Conservation (phyloP, 2,329 filamentous ascomycete genomes). For the Cladosporium velox region DNA sequence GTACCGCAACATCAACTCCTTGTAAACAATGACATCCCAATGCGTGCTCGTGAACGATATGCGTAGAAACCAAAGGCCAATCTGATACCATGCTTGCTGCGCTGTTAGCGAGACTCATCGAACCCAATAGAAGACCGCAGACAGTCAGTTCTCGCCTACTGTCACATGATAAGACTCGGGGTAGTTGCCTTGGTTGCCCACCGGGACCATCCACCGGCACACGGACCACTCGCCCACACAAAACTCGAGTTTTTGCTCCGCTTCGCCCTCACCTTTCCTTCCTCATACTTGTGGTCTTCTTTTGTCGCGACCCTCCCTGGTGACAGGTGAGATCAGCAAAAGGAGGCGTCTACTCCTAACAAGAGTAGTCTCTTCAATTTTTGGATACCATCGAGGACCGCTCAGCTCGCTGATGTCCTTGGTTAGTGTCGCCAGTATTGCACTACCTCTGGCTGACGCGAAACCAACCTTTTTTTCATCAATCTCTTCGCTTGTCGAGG, state of each 20-base stretch:
- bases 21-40: not conserved
- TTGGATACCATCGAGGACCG: conserved; percentile 6
- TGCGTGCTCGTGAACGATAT: not conserved
- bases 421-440: conserved; percentile 20
- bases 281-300: not conserved
- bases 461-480: conserved; percentile 17
- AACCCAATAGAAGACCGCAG: not conserved
- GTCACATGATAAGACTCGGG: not conserved
- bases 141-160: not conserved
- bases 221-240: not conserved
- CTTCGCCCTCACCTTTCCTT: not conserved
- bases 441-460: conserved; percentile 19
- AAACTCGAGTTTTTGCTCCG: not conserved
- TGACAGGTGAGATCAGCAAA: too few relatives aligned
- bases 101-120: not conserved
- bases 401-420: conserved; percentile 18
- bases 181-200: not conserved
- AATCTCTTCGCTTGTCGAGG: conserved; percentile 14
- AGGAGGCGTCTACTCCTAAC: not conserved
- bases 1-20: not conserved
- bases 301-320: too few relatives aligned
- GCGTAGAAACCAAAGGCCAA: not conserved
- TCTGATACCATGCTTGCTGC: not conserved
- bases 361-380: not conserved
- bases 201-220: not conserved